Evolutionary conservation across 1,284 basidiomycete genomes (phyloP), one percentile per base, ranked within the genome.

Genomic region (Austroboletus olivaceoglutinosus): DNA sequence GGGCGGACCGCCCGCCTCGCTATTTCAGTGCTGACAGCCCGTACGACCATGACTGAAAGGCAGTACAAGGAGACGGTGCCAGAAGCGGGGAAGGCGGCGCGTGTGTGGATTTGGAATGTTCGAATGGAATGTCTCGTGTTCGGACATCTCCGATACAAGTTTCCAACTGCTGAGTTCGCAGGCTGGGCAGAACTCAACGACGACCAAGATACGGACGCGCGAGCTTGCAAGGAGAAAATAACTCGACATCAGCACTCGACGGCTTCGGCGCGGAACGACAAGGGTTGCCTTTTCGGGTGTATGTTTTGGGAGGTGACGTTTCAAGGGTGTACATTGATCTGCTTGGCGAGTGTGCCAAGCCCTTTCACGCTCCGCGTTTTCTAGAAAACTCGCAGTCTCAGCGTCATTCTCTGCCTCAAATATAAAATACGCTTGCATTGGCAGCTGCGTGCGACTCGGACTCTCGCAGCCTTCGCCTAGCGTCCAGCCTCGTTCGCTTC

Each of bases 101-200:
- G 43, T 50, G 31, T 8, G 53, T 52, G 62, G 52, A 47, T 25
- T 61, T 63, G 45, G 64, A 62, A 66, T 48, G 51, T 62, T 62
- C 64, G 58, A 67, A 61, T 62, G 33, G 62, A 67, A 62, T 31
- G 5, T 5, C 13, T 40, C 30, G 40, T 8, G 16, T 44, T 45
- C 58, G 61, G 61, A 45, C 25, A 50, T 64, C 18, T 45, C 63
- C 63, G 59, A 5, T 18, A 18, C 30, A 19, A n/a, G 33, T 8
- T 43, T 12, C 16, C 38, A 44, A 15, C 13, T n/a, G 21, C 22
- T 31, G 33, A 31, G 12, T 31, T 30, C 33, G 11, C 27, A 25
- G 25, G 12, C 31, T 33, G 12, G 12, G 31, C 16, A 15, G 12
- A 13, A 33, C 31, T 2, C 25, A 25, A 1, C 25, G 25, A 25